A percentile compares a stretch with the other conserved stretches of the same genome.
Conservation (phyloP, 176 grass and related monocot species). For the Cenchrus purpureus region DNA sequence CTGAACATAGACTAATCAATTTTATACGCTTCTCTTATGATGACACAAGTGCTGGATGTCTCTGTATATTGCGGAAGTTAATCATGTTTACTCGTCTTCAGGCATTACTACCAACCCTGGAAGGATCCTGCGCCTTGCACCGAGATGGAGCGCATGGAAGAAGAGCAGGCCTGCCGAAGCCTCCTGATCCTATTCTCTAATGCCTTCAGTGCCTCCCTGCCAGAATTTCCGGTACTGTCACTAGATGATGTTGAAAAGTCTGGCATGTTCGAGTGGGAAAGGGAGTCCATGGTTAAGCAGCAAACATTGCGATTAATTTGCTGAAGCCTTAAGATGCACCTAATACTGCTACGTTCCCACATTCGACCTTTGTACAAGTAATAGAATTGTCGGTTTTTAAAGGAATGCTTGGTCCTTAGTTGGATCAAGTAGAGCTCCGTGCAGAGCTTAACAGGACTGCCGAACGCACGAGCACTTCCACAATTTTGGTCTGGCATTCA, state of each 20-base stretch:
- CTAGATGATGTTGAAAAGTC: conserved; percentile 53
- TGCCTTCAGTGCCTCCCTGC: conserved; percentile 41
- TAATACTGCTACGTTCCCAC: no score
- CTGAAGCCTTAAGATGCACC: not conserved
- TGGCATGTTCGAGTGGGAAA: conserved; percentile 68
- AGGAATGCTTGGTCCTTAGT: conserved; percentile 7
- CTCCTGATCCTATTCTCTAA: conserved; percentile 71
- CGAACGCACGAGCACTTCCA: not conserved
- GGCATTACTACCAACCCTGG: conserved; percentile 85
- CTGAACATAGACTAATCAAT: not conserved
- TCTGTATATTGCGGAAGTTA: not conserved
- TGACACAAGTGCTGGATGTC: not conserved
- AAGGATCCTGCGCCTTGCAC: conserved; percentile 49
- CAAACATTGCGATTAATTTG: conserved; percentile 8
- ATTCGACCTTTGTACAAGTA: not conserved
- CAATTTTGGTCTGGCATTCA: not conserved
- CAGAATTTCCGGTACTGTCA: conserved; percentile 50
- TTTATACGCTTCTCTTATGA: not conserved
- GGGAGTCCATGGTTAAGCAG: conserved; percentile 35
- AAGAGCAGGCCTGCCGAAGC: conserved; percentile 76
- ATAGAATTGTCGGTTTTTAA: not conserved
- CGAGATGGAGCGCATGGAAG: conserved; percentile 59
- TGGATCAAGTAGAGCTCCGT: not conserved
- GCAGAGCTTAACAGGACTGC: not conserved
- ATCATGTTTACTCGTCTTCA: conserved; percentile 25